These are phyloP conservation scores for Rossbeevera mucosa DNA, from an alignment of 768 basidiomycete species.

Conservation along the genomic window DNA sequence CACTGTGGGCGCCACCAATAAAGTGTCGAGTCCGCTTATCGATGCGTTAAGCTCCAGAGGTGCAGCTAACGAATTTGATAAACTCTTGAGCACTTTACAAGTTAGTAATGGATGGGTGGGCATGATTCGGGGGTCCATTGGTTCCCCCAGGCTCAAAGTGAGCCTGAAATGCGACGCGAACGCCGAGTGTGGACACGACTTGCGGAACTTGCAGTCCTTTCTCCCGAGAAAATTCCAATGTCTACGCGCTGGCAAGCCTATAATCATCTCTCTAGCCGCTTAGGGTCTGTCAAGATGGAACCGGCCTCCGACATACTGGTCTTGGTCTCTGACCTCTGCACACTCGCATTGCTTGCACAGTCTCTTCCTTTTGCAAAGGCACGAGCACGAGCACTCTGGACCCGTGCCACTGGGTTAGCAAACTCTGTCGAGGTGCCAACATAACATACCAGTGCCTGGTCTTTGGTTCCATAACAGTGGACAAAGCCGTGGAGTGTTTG, in stretches of 20 bases:
- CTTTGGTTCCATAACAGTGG: constrained; percentile 45
- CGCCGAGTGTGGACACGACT: no score
- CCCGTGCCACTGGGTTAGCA: constrained; percentile 28
- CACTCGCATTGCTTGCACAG: no score
- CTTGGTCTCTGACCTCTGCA: constrained; percentile 49
- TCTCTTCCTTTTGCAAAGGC: no score
- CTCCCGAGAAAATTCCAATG: no score
- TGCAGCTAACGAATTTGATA: no score
- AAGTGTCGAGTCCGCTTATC: constrained; percentile 19
- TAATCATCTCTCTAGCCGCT: constrained; percentile 40
- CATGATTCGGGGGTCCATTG: constrained; percentile 29
- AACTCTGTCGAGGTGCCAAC: constrained; percentile 31
- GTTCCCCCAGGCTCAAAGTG: constrained; percentile 1
- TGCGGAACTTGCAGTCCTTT: no score
- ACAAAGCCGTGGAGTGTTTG: constrained; percentile 47
- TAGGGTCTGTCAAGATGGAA: constrained; percentile 1
- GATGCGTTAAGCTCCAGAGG: no score
- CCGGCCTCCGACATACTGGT: constrained; percentile 34
- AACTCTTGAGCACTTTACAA: constrained; percentile 38
- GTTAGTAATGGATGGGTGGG: constrained; percentile 36
- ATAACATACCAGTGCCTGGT: constrained; percentile 54
- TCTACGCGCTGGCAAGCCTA: constrained; percentile 57
- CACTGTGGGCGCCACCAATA: constrained; percentile 19
- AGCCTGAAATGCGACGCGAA: no score
- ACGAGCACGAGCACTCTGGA: constrained; percentile 46